Evolutionary conservation across 1,284 basidiomycete genomes (phyloP).

Genomic region (Bondarzewia mesenterica): DNA sequence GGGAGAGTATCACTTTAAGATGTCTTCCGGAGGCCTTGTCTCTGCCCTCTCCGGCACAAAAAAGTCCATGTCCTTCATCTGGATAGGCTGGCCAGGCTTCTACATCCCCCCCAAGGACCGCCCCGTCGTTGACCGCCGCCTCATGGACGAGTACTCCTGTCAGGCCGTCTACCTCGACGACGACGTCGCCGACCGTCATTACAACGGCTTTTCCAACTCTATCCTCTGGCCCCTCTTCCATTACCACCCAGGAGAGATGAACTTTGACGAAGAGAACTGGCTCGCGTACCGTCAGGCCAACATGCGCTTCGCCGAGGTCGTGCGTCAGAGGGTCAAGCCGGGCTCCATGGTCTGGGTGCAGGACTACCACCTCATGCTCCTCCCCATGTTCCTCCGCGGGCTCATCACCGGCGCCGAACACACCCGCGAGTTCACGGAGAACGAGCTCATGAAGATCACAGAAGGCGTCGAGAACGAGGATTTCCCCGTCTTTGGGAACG

Average conservation of each 20-base stretch:
- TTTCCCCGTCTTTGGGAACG: conserved; percentile 27
- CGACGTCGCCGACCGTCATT: conserved; percentile 95
- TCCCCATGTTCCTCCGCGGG: conserved; percentile 88
- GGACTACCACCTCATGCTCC: conserved; percentile 96
- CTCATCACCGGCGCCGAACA: conserved; percentile 70
- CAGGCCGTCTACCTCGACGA: conserved; percentile 97
- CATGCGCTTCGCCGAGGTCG: conserved; percentile 86
- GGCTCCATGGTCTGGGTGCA: conserved; percentile 99
- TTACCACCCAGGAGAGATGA: conserved; percentile 99
- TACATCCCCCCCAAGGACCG: conserved; percentile 87
- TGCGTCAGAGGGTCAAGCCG: conserved; percentile 68
- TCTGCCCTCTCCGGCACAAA: conserved; percentile 94
- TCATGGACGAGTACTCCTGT: conserved; percentile 94
- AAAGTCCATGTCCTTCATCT: conserved; percentile 92
- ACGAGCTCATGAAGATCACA: conserved; percentile 68
- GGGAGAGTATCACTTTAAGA: conserved; percentile 94
- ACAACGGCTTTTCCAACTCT: conserved; percentile 98
- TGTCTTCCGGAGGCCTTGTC: conserved; percentile 93
- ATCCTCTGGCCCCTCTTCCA: conserved; percentile 99
- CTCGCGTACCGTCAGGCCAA: conserved; percentile 97
- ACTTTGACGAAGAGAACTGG: conserved; percentile 99
- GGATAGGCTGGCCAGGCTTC: conserved; percentile 92
- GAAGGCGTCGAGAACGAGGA: conserved; percentile 66
- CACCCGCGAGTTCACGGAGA: conserved; percentile 54
- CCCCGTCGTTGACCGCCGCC: conserved; percentile 76